phyloP scores from a whole-genome alignment of 495 filamentous ascomycete species.

The Xylaria cubensis region DNA sequence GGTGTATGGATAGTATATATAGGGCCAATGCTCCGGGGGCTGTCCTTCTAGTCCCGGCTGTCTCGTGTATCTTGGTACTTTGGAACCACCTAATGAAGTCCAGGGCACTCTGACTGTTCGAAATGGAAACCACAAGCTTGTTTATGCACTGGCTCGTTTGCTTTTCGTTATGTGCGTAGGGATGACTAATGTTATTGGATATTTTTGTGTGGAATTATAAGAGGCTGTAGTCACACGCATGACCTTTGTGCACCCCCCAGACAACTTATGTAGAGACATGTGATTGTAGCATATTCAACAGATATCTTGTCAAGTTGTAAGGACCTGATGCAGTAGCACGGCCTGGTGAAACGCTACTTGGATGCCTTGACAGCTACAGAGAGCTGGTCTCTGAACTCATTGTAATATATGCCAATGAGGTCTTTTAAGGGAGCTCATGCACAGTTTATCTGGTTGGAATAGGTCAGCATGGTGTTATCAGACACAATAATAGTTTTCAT shows the following conservation, averaged over 20 bases:
- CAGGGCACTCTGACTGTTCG: too few species aligned
- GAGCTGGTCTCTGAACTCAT: neutral
- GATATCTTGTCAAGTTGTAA: neutral
- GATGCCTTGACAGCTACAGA: neutral
- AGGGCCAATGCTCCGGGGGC: neutral
- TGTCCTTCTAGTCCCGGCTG: neutral
- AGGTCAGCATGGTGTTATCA: neutral
- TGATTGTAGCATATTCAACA: neutral
- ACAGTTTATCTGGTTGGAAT: neutral
- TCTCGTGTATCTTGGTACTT: neutral
- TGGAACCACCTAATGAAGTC: neutral
- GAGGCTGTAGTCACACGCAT: neutral
- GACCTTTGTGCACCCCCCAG: neutral
- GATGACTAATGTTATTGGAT: neutral
- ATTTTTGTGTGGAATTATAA: neutral
- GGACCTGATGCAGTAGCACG: neutral
- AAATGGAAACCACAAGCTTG: neutral
- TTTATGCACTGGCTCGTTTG: neutral
- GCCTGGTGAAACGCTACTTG: neutral
- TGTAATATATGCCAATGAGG: neutral
- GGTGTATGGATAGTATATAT: neutral
- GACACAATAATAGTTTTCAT: neutral
- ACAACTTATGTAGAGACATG: neutral
- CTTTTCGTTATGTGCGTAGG: slow-evolving; percentile 1
- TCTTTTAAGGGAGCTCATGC: neutral